Conservation (phyloP, 2,329 filamentous ascomycete species). For the Waltergamsia citrina region DNA sequence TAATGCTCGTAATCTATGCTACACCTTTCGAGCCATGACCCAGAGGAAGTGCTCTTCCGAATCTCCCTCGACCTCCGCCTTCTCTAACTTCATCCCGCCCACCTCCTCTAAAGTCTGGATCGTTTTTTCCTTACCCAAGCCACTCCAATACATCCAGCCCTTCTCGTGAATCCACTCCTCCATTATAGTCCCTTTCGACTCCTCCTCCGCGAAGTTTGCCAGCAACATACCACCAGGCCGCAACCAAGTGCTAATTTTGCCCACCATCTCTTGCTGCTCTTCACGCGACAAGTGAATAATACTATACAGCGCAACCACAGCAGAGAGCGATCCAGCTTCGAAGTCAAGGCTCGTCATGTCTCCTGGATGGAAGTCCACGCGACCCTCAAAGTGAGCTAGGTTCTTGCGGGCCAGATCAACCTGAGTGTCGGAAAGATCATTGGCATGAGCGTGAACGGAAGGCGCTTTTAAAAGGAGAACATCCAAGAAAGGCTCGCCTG, state of each 20-base stretch:
- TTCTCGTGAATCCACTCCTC: slow-evolving; percentile 27
- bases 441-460: slow-evolving; percentile 16
- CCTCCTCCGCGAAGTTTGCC: slow-evolving; percentile 29
- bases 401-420: slow-evolving; percentile 18
- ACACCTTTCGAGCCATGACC: slow-evolving; percentile 25
- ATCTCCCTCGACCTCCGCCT: slow-evolving; percentile 18
- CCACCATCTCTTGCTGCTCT: slow-evolving; percentile 37
- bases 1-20: no score
- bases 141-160: slow-evolving; percentile 35
- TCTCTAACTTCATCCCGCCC: slow-evolving; percentile 17
- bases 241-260: slow-evolving; percentile 36
- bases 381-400: slow-evolving; percentile 8
- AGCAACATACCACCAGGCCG: slow-evolving; percentile 40
- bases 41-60: slow-evolving; percentile 25
- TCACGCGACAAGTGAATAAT: slow-evolving; percentile 42
- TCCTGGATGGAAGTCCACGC: slow-evolving; percentile 10
- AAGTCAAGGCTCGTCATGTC: slow-evolving; percentile 29
- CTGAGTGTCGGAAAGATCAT: slow-evolving; percentile 31
- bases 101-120: slow-evolving; percentile 12
- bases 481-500: slow-evolving; percentile 24
- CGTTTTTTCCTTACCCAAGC: slow-evolving; percentile 24
- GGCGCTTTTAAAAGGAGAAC: slow-evolving; percentile 18
- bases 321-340: slow-evolving; percentile 27
- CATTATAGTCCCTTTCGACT: slow-evolving; percentile 14
- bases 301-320: slow-evolving; percentile 41